Base-by-base conservation (phyloP, 2,329 filamentous ascomycete species). In the Tolypocladium inflatum region DNA sequence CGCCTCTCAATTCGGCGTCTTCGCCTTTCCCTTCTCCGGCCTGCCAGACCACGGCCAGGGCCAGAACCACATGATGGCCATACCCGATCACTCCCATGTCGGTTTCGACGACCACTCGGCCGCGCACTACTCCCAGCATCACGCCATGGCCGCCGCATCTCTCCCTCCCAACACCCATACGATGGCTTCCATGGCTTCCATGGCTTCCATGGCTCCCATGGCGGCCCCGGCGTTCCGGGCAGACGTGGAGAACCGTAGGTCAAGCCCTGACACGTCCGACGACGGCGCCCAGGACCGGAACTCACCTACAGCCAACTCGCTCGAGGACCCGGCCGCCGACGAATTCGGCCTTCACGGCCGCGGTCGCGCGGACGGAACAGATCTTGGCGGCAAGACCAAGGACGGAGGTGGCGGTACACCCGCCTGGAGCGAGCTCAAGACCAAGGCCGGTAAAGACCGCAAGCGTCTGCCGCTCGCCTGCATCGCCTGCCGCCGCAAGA, bases 401-500 rank as follows among this genome's bases (percentile, higher is more conserved):
- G 82, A 84, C 55, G 80, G 84, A 62, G 72, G 78, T 7, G 83
- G 83, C 55, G 76, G 80, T 10, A 76, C 81, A 10, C 85, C 87
- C 17, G 78, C 86, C 17, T 93, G 89, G 89, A 92, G 85, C 65
- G 89, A 93, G 69, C 77, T 92, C 62, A 93, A 93, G 72, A 93
- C 89, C 4, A 93, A 93, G 72, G 94, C 94, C 2, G 94, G 94
- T 19, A 99, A 97, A 72, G 94, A 97, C 71, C 84, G 94, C 56
- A 97, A 97, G 73, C 83, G 94, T 50, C 76, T 99, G 39, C 94
- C 94, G 2, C 78, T 97, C 56, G 94, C 94, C 19, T 99, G 94
- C 70, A 97, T 97, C 66, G 92, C 92, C 42, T 99, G 94, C 69
- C 85, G 94, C 39, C 83, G 94, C 67, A 99, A 99, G 77, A 99